Conservation (phyloP, 2,329 filamentous ascomycete species). For the Cordyceps javanica region DNA sequence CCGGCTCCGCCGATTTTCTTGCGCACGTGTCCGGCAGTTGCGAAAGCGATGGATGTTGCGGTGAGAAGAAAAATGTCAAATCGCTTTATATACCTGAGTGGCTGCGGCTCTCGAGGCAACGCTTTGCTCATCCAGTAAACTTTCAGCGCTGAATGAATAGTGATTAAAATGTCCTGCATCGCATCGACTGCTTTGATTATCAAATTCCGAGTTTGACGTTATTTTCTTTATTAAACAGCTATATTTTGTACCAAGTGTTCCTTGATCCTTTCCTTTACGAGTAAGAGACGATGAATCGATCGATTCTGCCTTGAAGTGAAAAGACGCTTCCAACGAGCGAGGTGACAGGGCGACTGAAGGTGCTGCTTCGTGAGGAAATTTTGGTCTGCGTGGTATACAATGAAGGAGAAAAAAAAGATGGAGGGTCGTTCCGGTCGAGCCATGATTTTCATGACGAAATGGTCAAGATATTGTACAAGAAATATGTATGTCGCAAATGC, state of each 20-base stretch:
- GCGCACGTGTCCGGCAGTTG: conserved; percentile 10
- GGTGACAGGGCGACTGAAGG: neutral
- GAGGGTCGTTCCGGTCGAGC: neutral
- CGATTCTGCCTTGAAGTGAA: too few relatives aligned
- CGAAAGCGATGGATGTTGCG: neutral
- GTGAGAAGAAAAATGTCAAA: neutral
- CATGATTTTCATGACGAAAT: conserved; percentile 1
- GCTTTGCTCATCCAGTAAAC: neutral
- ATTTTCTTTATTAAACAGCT: conserved; percentile 2
- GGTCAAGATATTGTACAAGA: conserved; percentile 9
- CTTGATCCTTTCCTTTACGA: neutral
- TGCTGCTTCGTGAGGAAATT: neutral
- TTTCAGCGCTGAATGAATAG: neutral
- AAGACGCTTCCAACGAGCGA: neutral
- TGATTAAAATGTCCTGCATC: neutral
- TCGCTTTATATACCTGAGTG: neutral
- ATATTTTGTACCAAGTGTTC: neutral
- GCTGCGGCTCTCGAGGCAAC: neutral
- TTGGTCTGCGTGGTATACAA: neutral
- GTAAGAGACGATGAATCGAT: neutral
- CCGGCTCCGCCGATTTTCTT: conserved; percentile 4
- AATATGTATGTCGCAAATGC: neutral
- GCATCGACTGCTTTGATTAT: neutral
- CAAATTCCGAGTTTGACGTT: neutral
- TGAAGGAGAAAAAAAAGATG: neutral